Evolutionary conservation across 257 asterid species (phyloP).

Genomic region (Coffea canephora): DNA sequence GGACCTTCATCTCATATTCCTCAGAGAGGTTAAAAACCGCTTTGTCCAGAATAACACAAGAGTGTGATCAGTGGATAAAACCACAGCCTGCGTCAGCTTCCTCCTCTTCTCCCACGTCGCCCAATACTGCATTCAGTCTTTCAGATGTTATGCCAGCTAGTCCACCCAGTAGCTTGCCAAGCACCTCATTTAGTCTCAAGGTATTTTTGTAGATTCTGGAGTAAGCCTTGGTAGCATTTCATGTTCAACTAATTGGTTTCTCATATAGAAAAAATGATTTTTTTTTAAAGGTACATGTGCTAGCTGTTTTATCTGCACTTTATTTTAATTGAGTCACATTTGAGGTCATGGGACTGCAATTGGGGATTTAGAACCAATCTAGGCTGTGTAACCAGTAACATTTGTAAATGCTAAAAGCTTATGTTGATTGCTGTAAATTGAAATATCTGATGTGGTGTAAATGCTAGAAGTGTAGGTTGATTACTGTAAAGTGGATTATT

Average conservation of each 20-base stretch:
- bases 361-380: not conserved
- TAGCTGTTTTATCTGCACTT: not conserved
- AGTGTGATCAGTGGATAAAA: slow-evolving; percentile 91
- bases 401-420: slow-evolving; percentile 1
- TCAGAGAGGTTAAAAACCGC: slow-evolving; percentile 88
- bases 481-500: too few relatives aligned
- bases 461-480: too few relatives aligned
- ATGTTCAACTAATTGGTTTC: not conserved
- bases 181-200: slow-evolving; percentile 70
- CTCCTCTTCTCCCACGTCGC: slow-evolving; percentile 58
- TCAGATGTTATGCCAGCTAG: slow-evolving; percentile 87
- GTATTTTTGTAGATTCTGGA: slow-evolving; percentile 36
- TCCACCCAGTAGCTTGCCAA: slow-evolving; percentile 71
- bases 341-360: not conserved
- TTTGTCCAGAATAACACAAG: slow-evolving; percentile 76
- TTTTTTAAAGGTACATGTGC: not conserved
- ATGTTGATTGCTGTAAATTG: not conserved
- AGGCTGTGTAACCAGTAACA: not conserved
- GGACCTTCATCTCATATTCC: slow-evolving; percentile 32
- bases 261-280: not conserved
- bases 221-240: not conserved
- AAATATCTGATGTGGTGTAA: not conserved
- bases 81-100: slow-evolving; percentile 48
- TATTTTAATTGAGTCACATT: not conserved
- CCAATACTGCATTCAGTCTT: slow-evolving; percentile 55